Evolutionary conservation across 2,329 filamentous ascomycete genomes (phyloP), one percentile per base, ranked within the genome.

Genomic region (Sporothrix pseudoabietina): DNA sequence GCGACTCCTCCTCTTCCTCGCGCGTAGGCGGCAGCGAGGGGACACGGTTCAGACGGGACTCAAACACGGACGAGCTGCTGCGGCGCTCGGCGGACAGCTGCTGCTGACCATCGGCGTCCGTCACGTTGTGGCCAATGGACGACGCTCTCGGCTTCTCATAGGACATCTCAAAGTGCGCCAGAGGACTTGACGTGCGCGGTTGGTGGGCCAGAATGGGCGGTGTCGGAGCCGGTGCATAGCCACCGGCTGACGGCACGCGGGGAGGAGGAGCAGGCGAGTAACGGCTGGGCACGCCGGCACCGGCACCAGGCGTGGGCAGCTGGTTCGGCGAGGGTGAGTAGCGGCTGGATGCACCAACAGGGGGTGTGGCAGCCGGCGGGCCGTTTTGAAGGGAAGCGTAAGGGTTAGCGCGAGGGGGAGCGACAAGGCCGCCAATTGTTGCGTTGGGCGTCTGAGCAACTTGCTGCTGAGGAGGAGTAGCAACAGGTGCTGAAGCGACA

Each of bases 131-230:
- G 76, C 66, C 59, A 32, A 22, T 44, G 63, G 82, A 81, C 30
- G 68, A 26, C 0, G 70, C 66, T n/a, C 73, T 2, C 16, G 74
- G 73, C 61, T 76, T 76, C 44, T 84, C 83, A 71, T 83, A 82
- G 8, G 83, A 84, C 12, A 85, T 83, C 78, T 91, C 89, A 74
- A 89, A 90, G 76, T 91, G 88, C 6, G 89, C 89, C 74, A 91
- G 80, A 0, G 89, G 89, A 76, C 89, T 91, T 1, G 89, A 91
- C 1, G 89, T 91, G 75, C 89, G 84, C 9, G 89, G 89, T 75
- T 89, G 85, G 77, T 91, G 88, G 65, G 88, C 82, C 55, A 90
- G 81, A 52, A 84, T 80, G 16, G 87, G 82, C 35, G 85, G 83
- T 3, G 84, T 80, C 0, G 82, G 79, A 26, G 80, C 81, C 7